A percentile compares a stretch with the other conserved stretches of the same genome.
These are phyloP conservation scores for Peronosclerospora sorghi DNA, from an alignment of 352 stramenopile species.

Conservation along the genomic window DNA sequence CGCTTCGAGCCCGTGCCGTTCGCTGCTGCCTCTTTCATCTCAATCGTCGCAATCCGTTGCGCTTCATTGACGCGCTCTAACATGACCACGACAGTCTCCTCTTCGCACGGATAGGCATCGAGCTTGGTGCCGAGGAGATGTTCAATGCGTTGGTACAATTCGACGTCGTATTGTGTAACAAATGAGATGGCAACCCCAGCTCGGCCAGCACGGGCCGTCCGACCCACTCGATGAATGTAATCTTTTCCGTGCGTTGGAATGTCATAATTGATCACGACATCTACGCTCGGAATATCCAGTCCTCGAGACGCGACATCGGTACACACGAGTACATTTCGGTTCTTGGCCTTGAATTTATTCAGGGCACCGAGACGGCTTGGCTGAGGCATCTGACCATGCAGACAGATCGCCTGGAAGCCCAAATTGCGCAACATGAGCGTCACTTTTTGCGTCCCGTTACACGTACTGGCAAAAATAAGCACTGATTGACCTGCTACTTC, in stretches of 20 bases:
- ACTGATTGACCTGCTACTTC: constrained; percentile 95
- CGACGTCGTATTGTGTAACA: constrained; percentile 98
- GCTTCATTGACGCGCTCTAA: constrained; percentile 96
- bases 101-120: constrained; percentile 73
- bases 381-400: constrained; percentile 98
- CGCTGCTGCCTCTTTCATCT: constrained; percentile 75
- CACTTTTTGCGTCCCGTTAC: constrained; percentile 93
- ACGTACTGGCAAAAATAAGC: constrained; percentile 98
- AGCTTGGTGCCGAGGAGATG: constrained; percentile 82
- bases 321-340: constrained; percentile 81
- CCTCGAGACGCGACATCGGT: constrained; percentile 87
- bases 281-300: constrained; percentile 95
- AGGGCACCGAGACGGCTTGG: constrained; percentile 94
- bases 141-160: constrained; percentile 97
- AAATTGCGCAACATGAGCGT: constrained; percentile 97
- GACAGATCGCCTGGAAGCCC: constrained; percentile 94
- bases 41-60: constrained; percentile 88
- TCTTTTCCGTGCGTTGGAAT: constrained; percentile 97
- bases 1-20: constrained; percentile 46
- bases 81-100: constrained; percentile 94
- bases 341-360: constrained; percentile 95
- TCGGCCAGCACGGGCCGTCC: constrained; percentile 93
- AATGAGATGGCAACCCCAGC: constrained; percentile 93
- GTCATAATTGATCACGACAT: constrained; percentile 99
- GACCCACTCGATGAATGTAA: constrained; percentile 98